Evolutionary conservation across 1,284 basidiomycete species (phyloP).

Genomic region (Hymenochaete sp.): DNA sequence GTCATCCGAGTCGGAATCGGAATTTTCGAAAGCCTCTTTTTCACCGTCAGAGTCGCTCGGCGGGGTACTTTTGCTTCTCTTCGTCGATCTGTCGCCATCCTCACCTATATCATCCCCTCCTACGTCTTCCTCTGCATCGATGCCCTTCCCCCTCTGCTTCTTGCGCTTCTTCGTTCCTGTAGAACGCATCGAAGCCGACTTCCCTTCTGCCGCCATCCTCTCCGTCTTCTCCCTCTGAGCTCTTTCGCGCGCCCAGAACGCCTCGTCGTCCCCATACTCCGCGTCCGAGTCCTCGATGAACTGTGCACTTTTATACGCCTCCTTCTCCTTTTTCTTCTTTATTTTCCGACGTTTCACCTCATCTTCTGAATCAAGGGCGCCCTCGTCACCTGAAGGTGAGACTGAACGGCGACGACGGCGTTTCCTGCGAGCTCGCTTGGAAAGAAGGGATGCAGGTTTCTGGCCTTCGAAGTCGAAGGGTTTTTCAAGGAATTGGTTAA

Average conservation of each 20-base stretch:
- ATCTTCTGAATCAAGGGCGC: conserved; percentile 37
- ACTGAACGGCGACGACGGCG: conserved; percentile 33
- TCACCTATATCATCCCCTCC: neutral
- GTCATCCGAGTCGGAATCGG: conserved; percentile 4
- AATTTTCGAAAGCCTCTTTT: conserved; percentile 1
- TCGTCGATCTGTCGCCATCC: neutral
- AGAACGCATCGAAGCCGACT: conserved; percentile 48
- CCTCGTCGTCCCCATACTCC: conserved; percentile 66
- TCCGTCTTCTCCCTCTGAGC: conserved; percentile 42
- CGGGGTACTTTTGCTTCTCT: conserved; percentile 7
- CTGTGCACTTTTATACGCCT: conserved; percentile 78
- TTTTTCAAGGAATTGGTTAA: conserved; percentile 66
- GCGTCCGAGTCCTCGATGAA: conserved; percentile 87
- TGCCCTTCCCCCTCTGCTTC: conserved; percentile 14
- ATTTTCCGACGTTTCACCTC: conserved; percentile 37
- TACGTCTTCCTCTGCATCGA: conserved; percentile 14
- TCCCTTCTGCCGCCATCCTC: conserved; percentile 37
- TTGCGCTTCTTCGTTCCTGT: conserved; percentile 65
- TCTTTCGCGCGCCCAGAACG: conserved; percentile 73
- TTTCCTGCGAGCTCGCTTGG: conserved; percentile 49
- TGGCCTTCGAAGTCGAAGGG: conserved; percentile 72
- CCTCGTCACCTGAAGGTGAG: conserved; percentile 38
- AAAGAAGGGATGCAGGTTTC: conserved; percentile 56
- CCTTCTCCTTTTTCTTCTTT: conserved; percentile 61
- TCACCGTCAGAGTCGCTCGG: neutral